Base-by-base conservation (phyloP, 2,329 filamentous ascomycete species). In the Alternaria gansuensis region DNA sequence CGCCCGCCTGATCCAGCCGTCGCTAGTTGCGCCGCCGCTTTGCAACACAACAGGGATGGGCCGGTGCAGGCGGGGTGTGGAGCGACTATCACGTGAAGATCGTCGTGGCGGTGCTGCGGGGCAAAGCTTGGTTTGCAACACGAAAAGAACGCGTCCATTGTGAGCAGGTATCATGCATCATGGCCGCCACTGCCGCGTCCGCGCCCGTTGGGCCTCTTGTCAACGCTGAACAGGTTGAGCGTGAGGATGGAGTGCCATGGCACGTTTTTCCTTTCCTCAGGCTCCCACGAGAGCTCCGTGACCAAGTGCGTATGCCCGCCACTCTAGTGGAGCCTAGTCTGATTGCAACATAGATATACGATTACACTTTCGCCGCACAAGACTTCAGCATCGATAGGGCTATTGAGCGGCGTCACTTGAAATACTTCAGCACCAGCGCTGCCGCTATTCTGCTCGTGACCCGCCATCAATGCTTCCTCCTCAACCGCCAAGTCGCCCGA, bases 281-380 rank as follows among this genome's bases (percentile, higher is more conserved):
- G 7, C 66, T 78, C 11, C 76, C 76, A 11, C 67, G 73, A 41
- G 76, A 78, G 60, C 67, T 78, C 24, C 72, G 76, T n/a, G 74
- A 78, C 59, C 68, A 74, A 62, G 73, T 73, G 60, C 17, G 60
- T 60, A 28, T n/a, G 14, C 29, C 46, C 31, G 14, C 34, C 11
- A 34, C 29, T 9, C 5, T 36, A 45, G 23, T n/a, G 28, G 10
- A 44, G 21, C 21, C 23, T 11, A 34, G 11, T 26, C 49, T 55
- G 36, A 53, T 26, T 28, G 51, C 14, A 13, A 10, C 26, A 34
- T 49, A 75, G 71, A 72, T 78, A 54, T 78, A 78, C 66, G 39
- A 73, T 54, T 63, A 72, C 52, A 55, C 66, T 28, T 68, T 75
- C 36, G 41, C 46, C 10, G 60, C 74, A 14, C 65, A 68, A n/a